Conservation (phyloP, 371 early-diverging fungal species). For the Mucor piriformis region DNA sequence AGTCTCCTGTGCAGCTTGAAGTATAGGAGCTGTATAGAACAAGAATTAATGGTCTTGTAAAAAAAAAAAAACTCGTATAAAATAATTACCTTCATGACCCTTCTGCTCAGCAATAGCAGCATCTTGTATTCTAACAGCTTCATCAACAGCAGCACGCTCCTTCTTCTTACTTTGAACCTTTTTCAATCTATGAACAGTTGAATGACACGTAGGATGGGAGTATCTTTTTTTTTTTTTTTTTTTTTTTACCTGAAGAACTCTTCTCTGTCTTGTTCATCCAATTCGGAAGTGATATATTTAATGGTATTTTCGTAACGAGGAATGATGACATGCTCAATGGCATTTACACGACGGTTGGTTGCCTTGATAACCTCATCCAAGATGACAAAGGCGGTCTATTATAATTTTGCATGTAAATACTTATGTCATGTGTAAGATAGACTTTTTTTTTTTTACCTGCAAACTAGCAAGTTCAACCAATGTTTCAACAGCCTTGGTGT, state of each 20-base stretch:
- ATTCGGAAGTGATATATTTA: conserved; percentile 94
- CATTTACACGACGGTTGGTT: conserved; percentile 99
- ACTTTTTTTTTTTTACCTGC: conserved; percentile 62
- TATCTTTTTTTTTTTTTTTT: too few relatives aligned
- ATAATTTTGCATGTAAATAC: background rate
- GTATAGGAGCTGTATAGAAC: conserved; percentile 20
- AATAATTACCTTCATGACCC: conserved; percentile 19
- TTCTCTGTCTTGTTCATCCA: conserved; percentile 99
- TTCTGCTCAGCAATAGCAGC: conserved; percentile 20
- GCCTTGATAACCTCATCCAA: conserved; percentile 98
- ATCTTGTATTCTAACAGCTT: conserved; percentile 28
- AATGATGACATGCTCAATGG: conserved; percentile 99
- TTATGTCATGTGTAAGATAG: background rate
- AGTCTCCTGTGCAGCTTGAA: conserved; percentile 45
- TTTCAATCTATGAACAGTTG: conserved; percentile 79
- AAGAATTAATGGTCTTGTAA: too few relatives aligned
- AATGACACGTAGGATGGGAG: background rate
- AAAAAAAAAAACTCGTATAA: background rate
- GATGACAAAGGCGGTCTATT: conserved; percentile 75
- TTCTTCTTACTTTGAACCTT: conserved; percentile 98
- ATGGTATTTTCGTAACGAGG: conserved; percentile 99
- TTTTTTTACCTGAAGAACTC: conserved; percentile 96
- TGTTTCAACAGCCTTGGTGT: conserved; percentile 90
- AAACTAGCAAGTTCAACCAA: conserved; percentile 96
- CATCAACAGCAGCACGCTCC: conserved; percentile 74